Base-by-base conservation (phyloP, 306 rosid species). In the Begonia fuchsioides region DNA sequence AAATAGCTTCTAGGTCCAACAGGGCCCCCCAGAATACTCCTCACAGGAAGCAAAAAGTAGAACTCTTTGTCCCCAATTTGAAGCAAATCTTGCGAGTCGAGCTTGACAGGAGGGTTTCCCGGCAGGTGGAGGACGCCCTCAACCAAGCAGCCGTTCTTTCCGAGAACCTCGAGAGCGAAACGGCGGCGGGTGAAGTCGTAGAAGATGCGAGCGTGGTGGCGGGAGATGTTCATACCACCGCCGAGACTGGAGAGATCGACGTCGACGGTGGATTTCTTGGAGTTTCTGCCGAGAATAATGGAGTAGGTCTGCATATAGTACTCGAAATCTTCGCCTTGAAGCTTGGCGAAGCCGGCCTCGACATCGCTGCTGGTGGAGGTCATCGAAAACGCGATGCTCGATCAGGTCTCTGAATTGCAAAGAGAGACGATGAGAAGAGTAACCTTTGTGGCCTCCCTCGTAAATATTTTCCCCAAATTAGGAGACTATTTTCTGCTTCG, bases 281-380 rank as follows among this genome's bases (percentile, higher is more conserved):
- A 92, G 58, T 92, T 92, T 12, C 98, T 94, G 44, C 98, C 98
- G 2, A 92, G 87, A 63, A 92, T 72, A 44, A 92, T 92, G 51
- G 96, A 85, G 71, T 92, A 92, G 66, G 98, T 92, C 54, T 92
- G 98, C 98, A 85, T 92, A 57, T 92, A 92, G 81, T 92, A 92
- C 67, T 92, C 98, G 72, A 92, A 92, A 51, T 92, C 98, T 61
- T 92, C 96, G 20, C 98, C 98, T 43, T 92, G 98, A 0, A 92
- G 94, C 71, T 85, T 92, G 45, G 98, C 96, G 72, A 92, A 92
- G 2, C 98, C 98, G 0, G 98, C 98, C 67, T 92, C 98, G 44
- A 85, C 96, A 49, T 92, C 96, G 52, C 87, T 72, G 19, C 78
- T 58, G 26, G 74, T 51, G 15, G 61, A 44, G 8, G 79, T 65